A percentile compares a stretch with the other conserved stretches of the same genome.
Conservation (phyloP, 192 early-diverging fungal genomes). For the Chytriomyces confervae region DNA sequence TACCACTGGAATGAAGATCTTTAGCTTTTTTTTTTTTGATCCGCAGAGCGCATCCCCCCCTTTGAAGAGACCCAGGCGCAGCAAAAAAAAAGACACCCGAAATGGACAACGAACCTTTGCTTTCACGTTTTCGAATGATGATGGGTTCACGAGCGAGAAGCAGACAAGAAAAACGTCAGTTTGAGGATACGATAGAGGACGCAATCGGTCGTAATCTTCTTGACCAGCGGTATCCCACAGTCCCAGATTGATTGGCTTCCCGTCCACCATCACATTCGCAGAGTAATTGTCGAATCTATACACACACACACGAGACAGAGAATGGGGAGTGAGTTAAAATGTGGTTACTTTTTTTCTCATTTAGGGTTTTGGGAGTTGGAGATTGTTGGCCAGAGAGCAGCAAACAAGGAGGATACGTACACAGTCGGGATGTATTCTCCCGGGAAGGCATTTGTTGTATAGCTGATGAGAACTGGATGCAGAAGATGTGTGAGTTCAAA, state of each 20-base stretch:
- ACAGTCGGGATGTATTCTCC: conserved; percentile 99
- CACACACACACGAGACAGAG: background rate
- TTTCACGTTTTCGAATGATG: conserved; percentile 96
- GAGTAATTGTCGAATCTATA: conserved; percentile 97
- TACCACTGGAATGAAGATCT: conserved; percentile 70
- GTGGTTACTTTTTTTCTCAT: too few relatives aligned
- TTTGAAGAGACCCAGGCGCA: too few relatives aligned
- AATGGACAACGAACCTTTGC: conserved; percentile 74
- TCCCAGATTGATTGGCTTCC: conserved; percentile 97
- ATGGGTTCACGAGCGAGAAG: conserved; percentile 95
- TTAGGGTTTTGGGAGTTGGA: too few relatives aligned
- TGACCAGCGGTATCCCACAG: conserved; percentile 99
- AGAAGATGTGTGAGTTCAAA: too few relatives aligned
- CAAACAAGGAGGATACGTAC: conserved; percentile 61
- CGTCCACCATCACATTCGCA: conserved; percentile 98
- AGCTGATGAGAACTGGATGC: conserved; percentile 81
- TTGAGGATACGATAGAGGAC: conserved; percentile 97
- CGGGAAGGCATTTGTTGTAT: conserved; percentile 99
- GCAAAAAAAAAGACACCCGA: background rate
- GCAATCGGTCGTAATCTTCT: conserved; percentile 98
- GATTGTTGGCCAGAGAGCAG: too few relatives aligned
- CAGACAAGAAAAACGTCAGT: conserved; percentile 99
- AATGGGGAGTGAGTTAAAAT: background rate
- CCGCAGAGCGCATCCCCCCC: background rate
- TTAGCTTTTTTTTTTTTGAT: conserved; percentile 3